These are phyloP conservation scores for Blepharisma stoltei DNA, from an alignment of 73 alveolate species.

Conservation along the genomic window DNA sequence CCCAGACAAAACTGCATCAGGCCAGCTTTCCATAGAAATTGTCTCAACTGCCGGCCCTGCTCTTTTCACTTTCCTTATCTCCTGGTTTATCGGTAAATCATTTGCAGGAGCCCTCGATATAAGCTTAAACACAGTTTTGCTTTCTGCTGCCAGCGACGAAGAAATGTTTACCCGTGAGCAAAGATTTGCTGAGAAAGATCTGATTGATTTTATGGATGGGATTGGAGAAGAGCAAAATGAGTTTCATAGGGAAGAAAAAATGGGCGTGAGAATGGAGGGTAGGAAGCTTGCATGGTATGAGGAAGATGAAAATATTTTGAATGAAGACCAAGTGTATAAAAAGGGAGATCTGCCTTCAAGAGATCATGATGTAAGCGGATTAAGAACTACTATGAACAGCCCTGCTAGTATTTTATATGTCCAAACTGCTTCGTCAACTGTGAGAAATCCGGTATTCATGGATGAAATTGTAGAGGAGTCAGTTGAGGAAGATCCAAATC, in stretches of 20 bases:
- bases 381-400: no score
- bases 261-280: neutral
- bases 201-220: constrained; percentile 28
- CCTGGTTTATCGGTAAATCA: constrained; percentile 9
- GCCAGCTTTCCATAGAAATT: neutral
- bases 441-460: no score
- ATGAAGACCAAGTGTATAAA: no score
- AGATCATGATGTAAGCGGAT: no score
- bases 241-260: constrained; percentile 4
- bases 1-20: constrained; percentile 11
- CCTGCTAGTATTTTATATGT: no score
- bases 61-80: neutral
- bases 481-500: no score
- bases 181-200: constrained; percentile 15
- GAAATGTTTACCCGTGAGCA: constrained; percentile 33
- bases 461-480: no score
- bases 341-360: no score
- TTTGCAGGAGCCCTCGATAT: constrained; percentile 18
- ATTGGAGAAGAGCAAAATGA: constrained; percentile 25
- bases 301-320: no score
- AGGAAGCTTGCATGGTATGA: no score
- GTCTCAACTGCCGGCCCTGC: neutral
- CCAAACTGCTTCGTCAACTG: no score
- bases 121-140: constrained; percentile 3
- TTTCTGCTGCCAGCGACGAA: constrained; percentile 25